These are phyloP conservation scores for Diaporthe ampelina DNA, from an alignment of 2,329 filamentous ascomycete genomes.

Conservation along the genomic window DNA sequence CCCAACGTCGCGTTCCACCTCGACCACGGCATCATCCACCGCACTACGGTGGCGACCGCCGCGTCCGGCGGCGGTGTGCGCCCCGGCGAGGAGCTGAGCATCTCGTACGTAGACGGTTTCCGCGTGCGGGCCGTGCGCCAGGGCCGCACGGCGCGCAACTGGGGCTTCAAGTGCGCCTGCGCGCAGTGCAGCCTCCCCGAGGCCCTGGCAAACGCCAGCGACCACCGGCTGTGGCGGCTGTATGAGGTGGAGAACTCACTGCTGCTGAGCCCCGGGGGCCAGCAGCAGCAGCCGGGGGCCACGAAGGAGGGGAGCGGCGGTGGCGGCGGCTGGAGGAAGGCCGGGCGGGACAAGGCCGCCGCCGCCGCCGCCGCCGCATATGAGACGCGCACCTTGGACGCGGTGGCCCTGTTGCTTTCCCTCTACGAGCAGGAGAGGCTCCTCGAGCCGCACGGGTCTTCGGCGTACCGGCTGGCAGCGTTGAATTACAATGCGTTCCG, in stretches of 20 bases:
- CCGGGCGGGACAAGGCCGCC: neutral
- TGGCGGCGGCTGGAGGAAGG: neutral
- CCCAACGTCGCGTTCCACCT: slow-evolving; percentile 56
- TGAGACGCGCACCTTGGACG: slow-evolving; percentile 41
- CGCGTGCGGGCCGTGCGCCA: slow-evolving; percentile 49
- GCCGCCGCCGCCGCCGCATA: slow-evolving; percentile 15
- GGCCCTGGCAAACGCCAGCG: slow-evolving; percentile 46
- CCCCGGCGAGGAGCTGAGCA: slow-evolving; percentile 55
- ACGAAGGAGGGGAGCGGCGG: neutral
- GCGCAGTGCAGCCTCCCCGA: slow-evolving; percentile 50
- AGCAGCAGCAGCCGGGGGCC: neutral
- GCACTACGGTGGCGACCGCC: slow-evolving; percentile 53
- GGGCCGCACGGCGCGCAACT: slow-evolving; percentile 49
- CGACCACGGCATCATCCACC: slow-evolving; percentile 54
- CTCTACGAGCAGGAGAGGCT: slow-evolving; percentile 54
- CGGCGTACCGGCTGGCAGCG: slow-evolving; percentile 55
- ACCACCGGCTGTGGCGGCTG: slow-evolving; percentile 50
- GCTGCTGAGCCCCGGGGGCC: neutral
- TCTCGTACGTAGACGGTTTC: slow-evolving; percentile 57
- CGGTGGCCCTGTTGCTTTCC: slow-evolving; percentile 51
- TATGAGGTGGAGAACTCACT: slow-evolving; percentile 48
- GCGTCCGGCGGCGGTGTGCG: slow-evolving; percentile 41
- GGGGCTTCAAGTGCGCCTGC: slow-evolving; percentile 58
- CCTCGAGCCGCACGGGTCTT: slow-evolving; percentile 53
- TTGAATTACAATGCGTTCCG: slow-evolving; percentile 54